Base-by-base conservation (phyloP, 1,284 basidiomycete species). In the Apiotrichum mycotoxinovorans region DNA sequence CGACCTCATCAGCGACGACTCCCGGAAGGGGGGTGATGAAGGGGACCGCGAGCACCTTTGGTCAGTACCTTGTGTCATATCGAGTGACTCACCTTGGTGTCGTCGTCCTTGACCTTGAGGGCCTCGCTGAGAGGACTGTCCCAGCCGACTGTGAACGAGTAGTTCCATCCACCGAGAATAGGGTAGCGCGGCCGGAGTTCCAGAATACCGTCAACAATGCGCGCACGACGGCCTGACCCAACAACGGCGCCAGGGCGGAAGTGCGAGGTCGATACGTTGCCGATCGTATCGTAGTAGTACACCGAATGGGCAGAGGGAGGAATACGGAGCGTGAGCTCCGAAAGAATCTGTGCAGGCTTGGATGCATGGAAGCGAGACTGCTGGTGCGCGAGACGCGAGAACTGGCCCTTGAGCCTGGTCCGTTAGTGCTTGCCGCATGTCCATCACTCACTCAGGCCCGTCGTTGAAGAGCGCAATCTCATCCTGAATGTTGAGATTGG, bases 161-260 rank as follows among this genome's bases (percentile, higher is more conserved):
- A 98, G 74, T 97, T 98, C 96, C 96, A 99, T 20, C 95, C 93
- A 30, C 96, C 96, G 60, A 98, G 77, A 26, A 99, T 70, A 10
- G 96, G 96, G 75, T 94, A 99, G 38, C 96, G 84, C 0, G 96
- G 95, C 45, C 82, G 82, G 45, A 98, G 73, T 68, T 98, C 92
- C 41, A 97, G 79, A 12, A 84, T 65, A n/a, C 66, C 65, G 23
- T 70, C 70, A 59, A 82, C 81, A 42, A 79, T 76, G 38, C 71
- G 58, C 20, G 46, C 42, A 50, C 51, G 53, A 34, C 46, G 25
- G 14, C 82, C 67, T 5, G 85, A 84, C 10, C 83, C 79, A 15
- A 83, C 76, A 22, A 49, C 30, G 18, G 51, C 41, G 3, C 72
- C 81, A 12, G 83, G 79, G 25, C 91, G 86, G 68, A 98, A 85